phyloP scores from a whole-genome alignment of 2,329 filamentous ascomycete species.

The Paraconiothyrium brasiliense region DNA sequence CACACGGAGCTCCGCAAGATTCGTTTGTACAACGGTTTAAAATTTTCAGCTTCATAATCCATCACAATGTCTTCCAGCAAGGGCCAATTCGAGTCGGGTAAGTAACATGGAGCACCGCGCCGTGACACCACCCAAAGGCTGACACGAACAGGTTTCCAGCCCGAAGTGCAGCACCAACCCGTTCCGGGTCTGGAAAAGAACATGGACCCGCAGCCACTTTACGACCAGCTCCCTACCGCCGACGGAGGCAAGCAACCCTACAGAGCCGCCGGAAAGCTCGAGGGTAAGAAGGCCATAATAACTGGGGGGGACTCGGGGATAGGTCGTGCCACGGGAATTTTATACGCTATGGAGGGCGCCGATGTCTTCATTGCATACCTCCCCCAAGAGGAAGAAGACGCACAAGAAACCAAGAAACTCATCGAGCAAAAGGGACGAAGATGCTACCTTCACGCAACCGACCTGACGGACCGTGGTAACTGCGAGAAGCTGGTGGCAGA shows the following conservation, averaged over 20 bases:
- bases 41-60: not conserved
- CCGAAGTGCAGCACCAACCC: conserved; percentile 57
- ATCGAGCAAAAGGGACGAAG: conserved; percentile 74
- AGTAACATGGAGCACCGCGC: not conserved
- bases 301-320: conserved; percentile 85
- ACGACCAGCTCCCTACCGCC: conserved; percentile 72
- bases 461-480: conserved; percentile 71
- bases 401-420: conserved; percentile 74
- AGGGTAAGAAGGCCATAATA: conserved; percentile 79
- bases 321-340: conserved; percentile 76
- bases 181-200: conserved; percentile 64
- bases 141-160: conserved; percentile 15
- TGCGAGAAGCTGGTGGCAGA: conserved; percentile 75
- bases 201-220: conserved; percentile 68
- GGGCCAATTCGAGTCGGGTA: conserved; percentile 49
- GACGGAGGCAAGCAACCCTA: conserved; percentile 76
- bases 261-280: conserved; percentile 77
- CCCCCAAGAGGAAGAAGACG: conserved; percentile 78
- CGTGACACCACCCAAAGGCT: not conserved
- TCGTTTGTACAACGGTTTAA: not conserved
- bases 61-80: conserved; percentile 42
- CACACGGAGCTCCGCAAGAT: not conserved
- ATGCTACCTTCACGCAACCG: conserved; percentile 70
- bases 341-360: conserved; percentile 84
- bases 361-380: conserved; percentile 78